A percentile compares a stretch with the other conserved stretches of the same genome.
Evolutionary conservation across 805 yeast genomes (phyloP).

Genomic region (Grigorovia transvaalensis): DNA sequence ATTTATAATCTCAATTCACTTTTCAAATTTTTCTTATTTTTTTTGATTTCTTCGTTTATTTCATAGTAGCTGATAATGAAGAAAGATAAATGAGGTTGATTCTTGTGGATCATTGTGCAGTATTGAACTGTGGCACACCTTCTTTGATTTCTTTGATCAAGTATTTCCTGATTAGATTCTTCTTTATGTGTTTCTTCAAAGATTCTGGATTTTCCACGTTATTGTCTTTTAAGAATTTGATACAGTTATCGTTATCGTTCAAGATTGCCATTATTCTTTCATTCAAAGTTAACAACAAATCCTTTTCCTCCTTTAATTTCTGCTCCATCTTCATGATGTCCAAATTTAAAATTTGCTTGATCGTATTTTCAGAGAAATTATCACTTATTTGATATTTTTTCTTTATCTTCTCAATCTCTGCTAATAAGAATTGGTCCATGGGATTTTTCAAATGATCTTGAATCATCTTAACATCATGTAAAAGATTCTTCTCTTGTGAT

Average conservation of each 20-base stretch:
- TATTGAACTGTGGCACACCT: background rate
- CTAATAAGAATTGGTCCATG: background rate
- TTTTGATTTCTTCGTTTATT: background rate
- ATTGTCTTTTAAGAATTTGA: constrained; percentile 27
- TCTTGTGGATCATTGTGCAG: too few relatives aligned
- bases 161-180: constrained; percentile 64
- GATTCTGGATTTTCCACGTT: constrained; percentile 29
- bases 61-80: too few relatives aligned
- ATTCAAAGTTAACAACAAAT: constrained; percentile 30
- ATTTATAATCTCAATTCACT: background rate
- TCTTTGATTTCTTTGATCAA: constrained; percentile 20
- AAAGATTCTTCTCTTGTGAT: constrained; percentile 12
- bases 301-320: constrained; percentile 18
- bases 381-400: constrained; percentile 36
- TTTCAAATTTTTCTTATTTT: background rate
- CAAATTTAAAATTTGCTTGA: constrained; percentile 30
- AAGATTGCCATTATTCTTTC: constrained; percentile 29
- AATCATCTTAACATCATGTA: constrained; percentile 20
- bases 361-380: constrained; percentile 36
- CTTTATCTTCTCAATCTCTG: constrained; percentile 24
- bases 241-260: constrained; percentile 29
- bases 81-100: too few relatives aligned
- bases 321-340: constrained; percentile 28
- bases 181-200: constrained; percentile 45
- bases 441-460: constrained; percentile 4